Conservation (phyloP, 495 filamentous ascomycete species). For the Lophiotrema nucula region DNA sequence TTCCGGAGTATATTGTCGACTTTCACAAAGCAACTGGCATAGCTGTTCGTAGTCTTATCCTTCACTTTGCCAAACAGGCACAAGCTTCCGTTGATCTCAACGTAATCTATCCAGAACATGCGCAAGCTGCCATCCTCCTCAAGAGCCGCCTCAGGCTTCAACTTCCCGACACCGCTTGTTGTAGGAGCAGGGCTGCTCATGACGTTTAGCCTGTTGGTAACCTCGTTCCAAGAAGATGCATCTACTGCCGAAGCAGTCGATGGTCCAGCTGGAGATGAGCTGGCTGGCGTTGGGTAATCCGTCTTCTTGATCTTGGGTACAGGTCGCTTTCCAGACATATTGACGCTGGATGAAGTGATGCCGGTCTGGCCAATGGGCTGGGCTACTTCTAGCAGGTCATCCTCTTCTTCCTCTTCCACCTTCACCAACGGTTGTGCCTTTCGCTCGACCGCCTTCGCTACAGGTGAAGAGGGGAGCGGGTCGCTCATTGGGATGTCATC, state of each 20-base stretch:
- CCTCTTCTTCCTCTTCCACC: conserved; percentile 60
- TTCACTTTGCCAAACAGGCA: conserved; percentile 96
- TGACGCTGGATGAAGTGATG: conserved; percentile 68
- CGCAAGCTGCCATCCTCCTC: conserved; percentile 88
- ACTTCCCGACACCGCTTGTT: conserved; percentile 72
- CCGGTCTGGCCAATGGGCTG: conserved; percentile 65
- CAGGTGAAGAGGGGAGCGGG: conserved; percentile 79
- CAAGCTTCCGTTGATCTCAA: conserved; percentile 85
- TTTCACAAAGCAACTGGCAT: conserved; percentile 92
- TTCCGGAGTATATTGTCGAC: conserved; percentile 93
- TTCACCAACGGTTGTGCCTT: conserved; percentile 62
- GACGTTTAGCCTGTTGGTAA: conserved; percentile 83
- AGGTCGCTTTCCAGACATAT: conserved; percentile 80
- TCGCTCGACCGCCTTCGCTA: conserved; percentile 73
- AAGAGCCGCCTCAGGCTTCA: conserved; percentile 73
- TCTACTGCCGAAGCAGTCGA: conserved; percentile 60
- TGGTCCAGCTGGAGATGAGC: conserved; percentile 72
- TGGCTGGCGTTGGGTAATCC: conserved; percentile 64
- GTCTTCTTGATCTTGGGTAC: conserved; percentile 71
- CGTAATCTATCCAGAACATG: conserved; percentile 97
- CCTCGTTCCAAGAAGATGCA: conserved; percentile 84
- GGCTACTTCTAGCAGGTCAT: conserved; percentile 83
- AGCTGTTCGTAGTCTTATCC: conserved; percentile 75
- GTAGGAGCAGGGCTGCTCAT: conserved; percentile 63
- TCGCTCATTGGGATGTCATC: conserved; percentile 82